These are phyloP conservation scores for Tagetes erecta DNA, from an alignment of 129 eudicot species.

Conservation along the genomic window DNA sequence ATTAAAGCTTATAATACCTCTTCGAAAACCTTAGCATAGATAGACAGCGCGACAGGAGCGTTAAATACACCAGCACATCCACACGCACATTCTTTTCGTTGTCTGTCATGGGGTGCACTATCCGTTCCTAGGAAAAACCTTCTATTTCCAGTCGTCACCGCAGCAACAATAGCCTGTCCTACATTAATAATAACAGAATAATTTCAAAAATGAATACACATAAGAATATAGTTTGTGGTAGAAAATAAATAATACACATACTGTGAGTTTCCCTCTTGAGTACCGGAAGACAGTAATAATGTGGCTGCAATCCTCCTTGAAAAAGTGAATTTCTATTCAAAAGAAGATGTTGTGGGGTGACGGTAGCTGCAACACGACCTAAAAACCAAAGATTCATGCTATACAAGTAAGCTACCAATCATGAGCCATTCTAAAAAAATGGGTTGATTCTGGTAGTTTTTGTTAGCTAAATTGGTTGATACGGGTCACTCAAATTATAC, in stretches of 20 bases:
- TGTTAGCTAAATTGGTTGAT: not conserved
- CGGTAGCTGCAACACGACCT: conserved; percentile 93
- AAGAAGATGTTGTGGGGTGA: conserved; percentile 94
- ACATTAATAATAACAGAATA: not conserved
- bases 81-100: conserved; percentile 59
- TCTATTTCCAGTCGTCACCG: conserved; percentile 88
- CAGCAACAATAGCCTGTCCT: conserved; percentile 87
- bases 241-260: conserved; percentile 38
- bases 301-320: conserved; percentile 98
- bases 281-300: conserved; percentile 92
- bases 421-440: not conserved
- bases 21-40: conserved; percentile 85
- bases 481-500: not conserved
- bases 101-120: conserved; percentile 92
- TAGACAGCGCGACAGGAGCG: conserved; percentile 85
- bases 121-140: conserved; percentile 92
- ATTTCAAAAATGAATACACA: not conserved
- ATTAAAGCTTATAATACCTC: conserved; percentile 51
- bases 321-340: conserved; percentile 88
- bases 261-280: conserved; percentile 92
- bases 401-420: not conserved
- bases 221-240: not conserved
- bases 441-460: not conserved
- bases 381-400: conserved; percentile 10
- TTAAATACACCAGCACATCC: conserved; percentile 94